Evolutionary conservation across 208 protist genomes (phyloP).

Genomic region (Leishmania amazonensis): DNA sequence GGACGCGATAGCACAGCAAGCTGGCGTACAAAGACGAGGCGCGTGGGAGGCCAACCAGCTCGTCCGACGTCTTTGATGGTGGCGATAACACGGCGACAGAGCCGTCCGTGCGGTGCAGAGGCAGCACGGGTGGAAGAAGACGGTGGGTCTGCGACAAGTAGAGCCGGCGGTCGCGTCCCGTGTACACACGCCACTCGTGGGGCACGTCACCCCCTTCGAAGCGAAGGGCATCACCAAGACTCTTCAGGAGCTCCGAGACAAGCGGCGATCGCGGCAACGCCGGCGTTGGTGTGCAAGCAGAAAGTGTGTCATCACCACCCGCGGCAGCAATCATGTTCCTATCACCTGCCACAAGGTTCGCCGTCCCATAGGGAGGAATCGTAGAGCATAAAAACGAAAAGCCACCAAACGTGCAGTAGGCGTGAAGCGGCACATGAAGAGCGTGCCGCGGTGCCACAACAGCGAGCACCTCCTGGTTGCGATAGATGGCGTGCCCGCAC

Average conservation of each 20-base stretch:
- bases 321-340: not conserved
- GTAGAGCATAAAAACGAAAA: conserved; percentile 53
- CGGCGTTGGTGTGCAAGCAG: not conserved
- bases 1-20: conserved; percentile 4
- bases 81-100: too few species aligned
- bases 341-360: conserved; percentile 13
- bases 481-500: conserved; percentile 22
- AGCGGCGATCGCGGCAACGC: conserved; percentile 5
- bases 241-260: conserved; percentile 36
- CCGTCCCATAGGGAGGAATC: conserved; percentile 53
- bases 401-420: conserved; percentile 60
- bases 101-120: not conserved
- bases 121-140: conserved; percentile 56
- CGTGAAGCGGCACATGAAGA: conserved; percentile 54
- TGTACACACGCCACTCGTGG: conserved; percentile 28
- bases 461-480: conserved; percentile 40
- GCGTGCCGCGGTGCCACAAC: conserved; percentile 46
- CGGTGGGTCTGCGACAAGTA: conserved; percentile 60
- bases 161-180: conserved; percentile 56
- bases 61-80: not conserved
- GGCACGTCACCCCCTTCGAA: conserved; percentile 41
- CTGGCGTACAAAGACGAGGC: conserved; percentile 1
- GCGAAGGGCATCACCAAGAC: conserved; percentile 36
- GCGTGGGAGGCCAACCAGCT: not conserved
- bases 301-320: not conserved